Base-by-base conservation (phyloP, 345 rosid species). In the Eucalyptus victrix region DNA sequence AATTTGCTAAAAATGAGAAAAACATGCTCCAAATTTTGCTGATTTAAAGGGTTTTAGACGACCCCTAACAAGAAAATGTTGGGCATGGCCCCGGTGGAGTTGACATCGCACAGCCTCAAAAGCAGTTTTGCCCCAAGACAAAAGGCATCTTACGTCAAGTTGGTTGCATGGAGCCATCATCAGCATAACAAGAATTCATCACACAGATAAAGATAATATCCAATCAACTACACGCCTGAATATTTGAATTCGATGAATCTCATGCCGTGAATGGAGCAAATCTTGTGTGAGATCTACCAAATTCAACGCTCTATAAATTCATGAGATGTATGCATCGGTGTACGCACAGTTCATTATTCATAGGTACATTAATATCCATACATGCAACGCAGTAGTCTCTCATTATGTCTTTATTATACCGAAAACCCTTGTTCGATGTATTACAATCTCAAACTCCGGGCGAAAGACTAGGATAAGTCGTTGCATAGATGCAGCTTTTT, bases 281-380 rank as follows among this genome's bases (percentile, higher is more conserved):
- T 42, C 44, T 42, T 42, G 44, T 42, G 44, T 24, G 30, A 40
- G 83, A 76, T 37, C 28, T 76, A 37, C 83, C 47, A 2, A 37
- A 76, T 76, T 76, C 47, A 21, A 6, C 0, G 16, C 83, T 40
- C 3, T 21, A 23, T 6, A 76, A 76, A 53, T 53, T 53, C 56
- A 53, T 53, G 56, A 11, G 83, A 37, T 23, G 16, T 0, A 2
- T 19, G 28, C 45, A 72, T 21, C 8, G 5, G 3, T 21, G 24
- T 21, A 21, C 28, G 0, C 47, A 2, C 9, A 2, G 0, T 51
- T 7, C 0, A 0, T 53, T 4, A 53, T 0, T 53, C 4, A 4
- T 53, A 53, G 9, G 56, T 53, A 53, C 56, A 53, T 53, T 53
- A 53, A 53, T 53, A 19, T 53, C 56, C 56, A 53, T 8, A 53